These are phyloP conservation scores for Kwoniella europaea DNA, from an alignment of 768 basidiomycete species.

Conservation along the genomic window DNA sequence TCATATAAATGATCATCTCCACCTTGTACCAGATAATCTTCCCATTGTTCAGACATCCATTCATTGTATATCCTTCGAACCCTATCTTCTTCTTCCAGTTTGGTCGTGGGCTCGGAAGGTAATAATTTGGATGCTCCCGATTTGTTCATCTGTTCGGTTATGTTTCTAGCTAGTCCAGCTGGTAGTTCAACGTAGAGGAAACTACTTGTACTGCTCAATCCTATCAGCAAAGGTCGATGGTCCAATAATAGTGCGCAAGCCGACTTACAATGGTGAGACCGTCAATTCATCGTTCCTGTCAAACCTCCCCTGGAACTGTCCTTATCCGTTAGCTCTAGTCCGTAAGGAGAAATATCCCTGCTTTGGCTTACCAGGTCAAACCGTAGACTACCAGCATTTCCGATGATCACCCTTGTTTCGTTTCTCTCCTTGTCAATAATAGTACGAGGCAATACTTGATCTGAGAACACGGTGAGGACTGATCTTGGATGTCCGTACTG, in stretches of 20 bases:
- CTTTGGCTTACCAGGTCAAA: constrained; percentile 57
- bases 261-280: constrained; percentile 67
- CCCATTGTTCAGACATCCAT: constrained; percentile 37
- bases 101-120: constrained; percentile 7
- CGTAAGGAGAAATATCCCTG: neutral
- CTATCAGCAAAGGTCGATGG: constrained; percentile 8
- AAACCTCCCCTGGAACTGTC: constrained; percentile 65
- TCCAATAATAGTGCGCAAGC: neutral
- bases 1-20: constrained; percentile 2
- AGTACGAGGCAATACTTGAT: constrained; percentile 65
- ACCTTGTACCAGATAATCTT: constrained; percentile 21
- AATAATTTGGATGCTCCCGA: constrained; percentile 42
- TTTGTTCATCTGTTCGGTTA: constrained; percentile 45
- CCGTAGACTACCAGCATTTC: constrained; percentile 58
- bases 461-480: constrained; percentile 52
- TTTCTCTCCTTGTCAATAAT: constrained; percentile 56
- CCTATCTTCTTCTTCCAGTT: constrained; percentile 30
- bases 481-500: constrained; percentile 41
- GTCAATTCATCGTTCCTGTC: constrained; percentile 81
- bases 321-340: constrained; percentile 12
- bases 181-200: constrained; percentile 44
- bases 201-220: constrained; percentile 21
- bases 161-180: constrained; percentile 39
- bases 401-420: constrained; percentile 40
- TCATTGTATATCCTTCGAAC: constrained; percentile 24